phyloP scores from a whole-genome alignment of 2,329 filamentous ascomycete genomes.

The Cladobotryum protrusum region DNA sequence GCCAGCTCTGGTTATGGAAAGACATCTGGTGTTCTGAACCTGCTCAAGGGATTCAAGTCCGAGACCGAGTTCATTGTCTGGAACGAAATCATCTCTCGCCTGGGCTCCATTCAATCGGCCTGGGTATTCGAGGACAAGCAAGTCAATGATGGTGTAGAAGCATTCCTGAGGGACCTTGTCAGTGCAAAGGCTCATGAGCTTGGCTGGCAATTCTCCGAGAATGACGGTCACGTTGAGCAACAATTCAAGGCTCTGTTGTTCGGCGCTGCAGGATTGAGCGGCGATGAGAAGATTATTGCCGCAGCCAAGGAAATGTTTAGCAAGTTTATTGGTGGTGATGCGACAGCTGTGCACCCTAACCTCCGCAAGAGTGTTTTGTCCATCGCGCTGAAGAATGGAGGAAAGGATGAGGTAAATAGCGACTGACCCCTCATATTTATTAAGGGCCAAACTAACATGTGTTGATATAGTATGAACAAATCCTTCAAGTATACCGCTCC shows the following conservation, averaged over 20 bases:
- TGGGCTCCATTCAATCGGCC: conserved; percentile 71
- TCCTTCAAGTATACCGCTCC: conserved; percentile 68
- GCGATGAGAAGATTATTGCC: conserved; percentile 70
- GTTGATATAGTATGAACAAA: conserved; percentile 57
- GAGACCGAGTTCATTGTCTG: conserved; percentile 91
- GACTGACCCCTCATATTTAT: too few species aligned
- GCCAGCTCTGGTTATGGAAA: conserved; percentile 88
- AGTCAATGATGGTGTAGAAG: conserved; percentile 68
- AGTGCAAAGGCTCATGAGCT: conserved; percentile 76
- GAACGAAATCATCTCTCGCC: conserved; percentile 80
- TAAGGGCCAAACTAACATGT: too few species aligned
- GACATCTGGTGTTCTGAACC: conserved; percentile 79
- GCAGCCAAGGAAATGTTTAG: conserved; percentile 87
- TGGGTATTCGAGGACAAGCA: conserved; percentile 75
- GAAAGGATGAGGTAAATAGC: conserved; percentile 63
- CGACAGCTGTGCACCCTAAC: conserved; percentile 81
- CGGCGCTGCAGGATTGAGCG: conserved; percentile 70
- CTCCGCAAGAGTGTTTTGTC: conserved; percentile 80
- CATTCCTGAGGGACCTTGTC: conserved; percentile 74
- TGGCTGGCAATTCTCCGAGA: conserved; percentile 81
- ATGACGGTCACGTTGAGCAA: conserved; percentile 82
- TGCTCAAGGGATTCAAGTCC: conserved; percentile 76
- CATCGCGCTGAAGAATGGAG: conserved; percentile 77
- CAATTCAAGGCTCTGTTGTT: conserved; percentile 95
- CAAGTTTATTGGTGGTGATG: conserved; percentile 75